Base-by-base conservation (phyloP, 306 rosid species). In the Astragalus membranaceus region DNA sequence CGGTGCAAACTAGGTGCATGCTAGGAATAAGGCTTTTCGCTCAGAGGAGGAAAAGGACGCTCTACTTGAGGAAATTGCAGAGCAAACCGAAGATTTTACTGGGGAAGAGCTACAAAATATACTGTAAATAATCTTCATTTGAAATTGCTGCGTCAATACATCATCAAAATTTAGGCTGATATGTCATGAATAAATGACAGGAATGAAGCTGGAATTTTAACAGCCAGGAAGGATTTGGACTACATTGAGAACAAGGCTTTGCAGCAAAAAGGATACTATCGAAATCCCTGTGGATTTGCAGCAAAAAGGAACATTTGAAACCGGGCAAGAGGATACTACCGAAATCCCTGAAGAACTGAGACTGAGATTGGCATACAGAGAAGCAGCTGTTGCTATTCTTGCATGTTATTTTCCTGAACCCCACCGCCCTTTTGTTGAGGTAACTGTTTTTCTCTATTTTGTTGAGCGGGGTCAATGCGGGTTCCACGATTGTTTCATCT, bases 261-360 rank as follows among this genome's bases (percentile, higher is more conserved):
- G n/a, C n/a, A n/a, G n/a, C n/a, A n/a, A n/a, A n/a, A n/a, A n/a
- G n/a, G n/a, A n/a, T n/a, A n/a, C n/a, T n/a, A n/a, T n/a, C n/a
- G n/a, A n/a, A 26, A 67, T 75, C n/a, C 77, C 54, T 67, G 1
- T 81, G 76, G 16, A 58, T 72, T 84, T 90, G 86, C 90, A 93
- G 98, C 98, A 93, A 93, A 82, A 88, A 56, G 98, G 98, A 73
- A 93, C 98, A 13, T 93, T 93, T 88, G 98, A 93, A 85, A 93
- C 98, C 4, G 97, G 98, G 64, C 96, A 93, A 84, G 98, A 93
- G 85, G 98, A 93, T 72, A 90, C 89, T 81, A 83, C 86, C n/a
- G 86, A 74, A 78, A 83, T 93, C 80, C 97, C 98, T 55, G 98
- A 93, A 67, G 98, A 93, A 23, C 62, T 93, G 70, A 90, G 79